phyloP scores from a whole-genome alignment of 495 filamentous ascomycete genomes.

The Aspergillus carlsbadensis region DNA sequence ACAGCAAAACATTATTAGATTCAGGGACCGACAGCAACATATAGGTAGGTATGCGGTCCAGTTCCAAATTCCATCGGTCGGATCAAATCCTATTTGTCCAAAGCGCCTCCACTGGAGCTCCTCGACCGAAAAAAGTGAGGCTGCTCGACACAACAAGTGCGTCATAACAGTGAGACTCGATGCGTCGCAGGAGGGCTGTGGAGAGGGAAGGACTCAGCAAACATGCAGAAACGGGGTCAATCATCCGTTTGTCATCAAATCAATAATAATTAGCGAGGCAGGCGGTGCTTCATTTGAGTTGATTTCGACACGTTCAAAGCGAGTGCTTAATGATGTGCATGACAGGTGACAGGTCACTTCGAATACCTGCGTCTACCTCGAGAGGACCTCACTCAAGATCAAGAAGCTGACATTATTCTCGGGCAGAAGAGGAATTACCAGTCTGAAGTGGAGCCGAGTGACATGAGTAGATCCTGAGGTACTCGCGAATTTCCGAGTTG shows the following conservation, averaged over 20 bases:
- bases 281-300: background rate
- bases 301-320: background rate
- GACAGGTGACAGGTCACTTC: constrained; percentile 3
- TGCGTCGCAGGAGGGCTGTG: constrained; percentile 1
- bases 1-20: constrained; percentile 4
- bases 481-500: background rate
- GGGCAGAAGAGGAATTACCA: background rate
- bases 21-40: constrained; percentile 12
- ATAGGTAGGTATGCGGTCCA: background rate
- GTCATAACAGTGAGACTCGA: constrained; percentile 5
- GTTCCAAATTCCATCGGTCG: background rate
- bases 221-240: background rate
- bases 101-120: background rate
- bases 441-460: background rate
- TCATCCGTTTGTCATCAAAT: background rate
- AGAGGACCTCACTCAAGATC: background rate
- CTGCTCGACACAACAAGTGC: background rate
- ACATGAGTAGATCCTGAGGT: background rate
- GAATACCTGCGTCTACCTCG: background rate
- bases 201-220: background rate
- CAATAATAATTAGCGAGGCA: background rate
- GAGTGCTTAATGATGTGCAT: constrained; percentile 7
- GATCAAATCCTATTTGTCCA: constrained; percentile 15
- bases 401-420: background rate
- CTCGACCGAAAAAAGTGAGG: constrained; percentile 3